phyloP scores from a whole-genome alignment of 164 flowering plant species.

The Brasenia schreberi region DNA sequence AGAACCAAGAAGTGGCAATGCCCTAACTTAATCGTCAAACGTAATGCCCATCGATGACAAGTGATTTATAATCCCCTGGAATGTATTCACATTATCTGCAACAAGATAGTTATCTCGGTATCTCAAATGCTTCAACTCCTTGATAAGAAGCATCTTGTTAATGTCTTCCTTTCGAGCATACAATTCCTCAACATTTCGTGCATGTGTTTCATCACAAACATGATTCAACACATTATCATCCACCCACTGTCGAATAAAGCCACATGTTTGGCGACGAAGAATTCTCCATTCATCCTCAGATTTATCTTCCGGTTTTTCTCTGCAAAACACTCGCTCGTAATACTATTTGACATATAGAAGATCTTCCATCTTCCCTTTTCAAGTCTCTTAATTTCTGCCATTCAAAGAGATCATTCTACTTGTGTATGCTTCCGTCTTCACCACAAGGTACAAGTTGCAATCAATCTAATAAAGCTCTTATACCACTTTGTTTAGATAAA shows the following conservation, averaged over 20 bases:
- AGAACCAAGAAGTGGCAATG: too few species aligned
- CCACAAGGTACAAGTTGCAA: not conserved
- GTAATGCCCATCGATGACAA: too few species aligned
- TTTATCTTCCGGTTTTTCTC: not conserved
- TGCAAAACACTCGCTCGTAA: not conserved
- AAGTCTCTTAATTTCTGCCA: not conserved
- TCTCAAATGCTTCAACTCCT: too few species aligned
- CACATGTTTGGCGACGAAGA: too few species aligned
- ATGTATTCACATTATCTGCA: too few species aligned
- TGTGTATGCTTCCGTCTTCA: not conserved
- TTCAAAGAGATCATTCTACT: not conserved
- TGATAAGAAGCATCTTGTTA: too few species aligned
- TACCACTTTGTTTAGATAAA: constrained; percentile 18
- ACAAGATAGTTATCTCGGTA: too few species aligned
- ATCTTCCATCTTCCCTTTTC: not conserved
- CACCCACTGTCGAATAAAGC: not conserved
- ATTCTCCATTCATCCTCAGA: not conserved
- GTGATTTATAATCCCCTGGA: too few species aligned
- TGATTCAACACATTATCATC: too few species aligned
- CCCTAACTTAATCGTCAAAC: too few species aligned
- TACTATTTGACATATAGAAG: not conserved
- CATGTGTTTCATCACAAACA: not conserved
- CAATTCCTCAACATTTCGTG: too few species aligned
- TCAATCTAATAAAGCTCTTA: not conserved
- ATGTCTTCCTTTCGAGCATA: too few species aligned